These are phyloP conservation scores for Rhypophila decipiens DNA, from an alignment of 495 filamentous ascomycete genomes.

Conservation along the genomic window DNA sequence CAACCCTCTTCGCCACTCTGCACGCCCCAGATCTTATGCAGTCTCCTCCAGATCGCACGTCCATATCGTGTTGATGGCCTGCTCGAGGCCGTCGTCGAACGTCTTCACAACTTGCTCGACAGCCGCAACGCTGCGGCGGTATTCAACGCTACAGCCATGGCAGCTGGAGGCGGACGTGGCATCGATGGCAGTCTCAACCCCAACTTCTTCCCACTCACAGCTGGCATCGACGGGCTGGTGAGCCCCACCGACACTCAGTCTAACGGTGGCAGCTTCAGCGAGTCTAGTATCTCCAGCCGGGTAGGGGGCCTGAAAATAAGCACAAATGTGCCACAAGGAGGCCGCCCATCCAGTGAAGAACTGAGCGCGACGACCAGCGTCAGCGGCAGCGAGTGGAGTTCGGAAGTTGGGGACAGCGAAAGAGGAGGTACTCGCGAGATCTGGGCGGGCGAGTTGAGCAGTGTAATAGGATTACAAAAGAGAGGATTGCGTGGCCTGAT, in stretches of 20 bases:
- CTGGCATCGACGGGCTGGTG: slow-evolving; percentile 18
- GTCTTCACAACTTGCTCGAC: slow-evolving; percentile 85
- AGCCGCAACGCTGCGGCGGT: slow-evolving; percentile 91
- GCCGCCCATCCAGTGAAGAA: slow-evolving; percentile 37
- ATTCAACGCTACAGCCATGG: slow-evolving; percentile 98
- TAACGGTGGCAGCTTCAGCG: slow-evolving; percentile 11
- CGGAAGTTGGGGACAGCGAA: slow-evolving; percentile 35
- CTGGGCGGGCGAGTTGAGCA: slow-evolving; percentile 80
- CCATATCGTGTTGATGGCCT: slow-evolving; percentile 91
- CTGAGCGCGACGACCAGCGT: slow-evolving; percentile 43
- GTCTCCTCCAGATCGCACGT: slow-evolving; percentile 84
- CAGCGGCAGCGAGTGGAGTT: slow-evolving; percentile 44
- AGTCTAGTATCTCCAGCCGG: slow-evolving; percentile 3
- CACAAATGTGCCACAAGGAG: slow-evolving; percentile 26
- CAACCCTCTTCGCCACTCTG: slow-evolving; percentile 68
- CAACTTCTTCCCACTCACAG: slow-evolving; percentile 35
- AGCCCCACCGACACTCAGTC: slow-evolving; percentile 22
- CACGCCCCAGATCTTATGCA: slow-evolving; percentile 92
- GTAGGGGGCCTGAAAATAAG: slow-evolving; percentile 32
- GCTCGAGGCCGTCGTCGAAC: slow-evolving; percentile 83
- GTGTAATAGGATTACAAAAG: slow-evolving; percentile 95
- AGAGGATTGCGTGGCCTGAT: slow-evolving; percentile 85
- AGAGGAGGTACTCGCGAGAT: slow-evolving; percentile 44
- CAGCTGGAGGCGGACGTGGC: slow-evolving; percentile 82
- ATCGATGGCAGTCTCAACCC: slow-evolving; percentile 47